Base-by-base conservation (phyloP, 2,329 filamentous ascomycete species). In the Diplodia sapinea region DNA sequence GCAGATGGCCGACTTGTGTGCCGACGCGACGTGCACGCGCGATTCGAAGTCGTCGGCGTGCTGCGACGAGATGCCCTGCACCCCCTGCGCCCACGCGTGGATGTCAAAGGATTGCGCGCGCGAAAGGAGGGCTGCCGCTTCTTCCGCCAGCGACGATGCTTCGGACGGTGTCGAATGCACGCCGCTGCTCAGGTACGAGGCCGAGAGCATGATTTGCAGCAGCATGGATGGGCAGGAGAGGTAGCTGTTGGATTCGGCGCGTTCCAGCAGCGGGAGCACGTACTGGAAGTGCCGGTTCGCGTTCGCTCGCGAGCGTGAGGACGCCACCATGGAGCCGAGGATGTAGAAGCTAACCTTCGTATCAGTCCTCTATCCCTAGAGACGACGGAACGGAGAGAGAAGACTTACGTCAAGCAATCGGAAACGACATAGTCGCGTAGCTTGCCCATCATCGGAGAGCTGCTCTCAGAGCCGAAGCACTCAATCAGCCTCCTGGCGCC, bases 401-500 rank as follows among this genome's bases (percentile, higher is more conserved):
- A 3, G 12, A 54, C 50, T 56, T 31, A 55, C 50, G 36, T 65
- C 13, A 55, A 20, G 23, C 63, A 56, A 29, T 63, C 59, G 13
- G 59, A 51, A 20, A 63, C 36, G 31, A 63, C 47, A 17, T 51
- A 49, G n/a, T 63, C 59, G 47, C 59, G 59, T 13, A 63, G 59
- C 31, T 31, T 65, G 23, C 40, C 40, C 50, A 43, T 50, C 38
- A 43, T 50, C 9, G 51, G 15, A 2, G 63, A 65, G 36, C 33
- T 55, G 36, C 33, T 55, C 15, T 56, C 74, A 68, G 29, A 15
- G 9, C 77, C 74, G 33, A 82, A 74, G 9, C 76, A 75, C 49
- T 79, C 76, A 31, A 85, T 77, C 23, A 85, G 75, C 66, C 79
- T 80, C 70, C 81, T 81, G n/a, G 82, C 83, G 7, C 83, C 83